Base-by-base conservation (phyloP, 441 rosid genomes). In the Populus hybrid region DNA sequence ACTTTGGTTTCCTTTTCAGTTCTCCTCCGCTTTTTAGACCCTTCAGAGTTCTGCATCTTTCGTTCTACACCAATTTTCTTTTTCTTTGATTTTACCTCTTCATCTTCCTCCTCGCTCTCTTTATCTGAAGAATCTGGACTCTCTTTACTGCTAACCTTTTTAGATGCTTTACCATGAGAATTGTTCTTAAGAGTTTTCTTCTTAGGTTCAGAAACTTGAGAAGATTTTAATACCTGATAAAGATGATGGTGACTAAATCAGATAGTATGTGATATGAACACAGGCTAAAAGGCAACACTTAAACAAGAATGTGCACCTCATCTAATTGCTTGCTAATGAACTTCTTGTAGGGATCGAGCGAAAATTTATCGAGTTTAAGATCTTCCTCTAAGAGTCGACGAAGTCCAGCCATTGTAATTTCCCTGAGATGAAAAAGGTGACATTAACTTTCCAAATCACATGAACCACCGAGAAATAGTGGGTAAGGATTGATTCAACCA, bases 361-460 rank as follows among this genome's bases (percentile, higher is more conserved):
- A 63, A 87, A 69, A 14, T 72, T 89, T 87, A 57, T 88, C 90
- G 70, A 94, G 88, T 68, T 85, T 78, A 78, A 95, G 94, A 87
- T 95, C 97, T 85, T 88, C 86, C 88, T 95, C 98, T 85, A 94
- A 80, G 75, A 90, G 90, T 63, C 97, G 87, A 79, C 97, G 95
- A 78, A 90, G 90, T 75, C 89, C 89, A 73, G 88, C 92, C 97
- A 95, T 87, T 28, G 98, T 89, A 75, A 94, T 75, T 77, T 83
- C 73, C 72, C 97, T 96, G 86, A 75, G 82, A 82, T 36, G 59
- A 77, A 72, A 65, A 81, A 77, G 71, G 53, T 35, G 66, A 67
- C 50, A 28, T 69, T 77, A 77, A 50, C n/a, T 14, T 14, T 28
- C 75, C 76, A 73, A 69, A 46, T 21, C 69, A 71, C 10, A 35